Conservation (phyloP, 2,329 filamentous ascomycete species). For the Phialophora tarda region DNA sequence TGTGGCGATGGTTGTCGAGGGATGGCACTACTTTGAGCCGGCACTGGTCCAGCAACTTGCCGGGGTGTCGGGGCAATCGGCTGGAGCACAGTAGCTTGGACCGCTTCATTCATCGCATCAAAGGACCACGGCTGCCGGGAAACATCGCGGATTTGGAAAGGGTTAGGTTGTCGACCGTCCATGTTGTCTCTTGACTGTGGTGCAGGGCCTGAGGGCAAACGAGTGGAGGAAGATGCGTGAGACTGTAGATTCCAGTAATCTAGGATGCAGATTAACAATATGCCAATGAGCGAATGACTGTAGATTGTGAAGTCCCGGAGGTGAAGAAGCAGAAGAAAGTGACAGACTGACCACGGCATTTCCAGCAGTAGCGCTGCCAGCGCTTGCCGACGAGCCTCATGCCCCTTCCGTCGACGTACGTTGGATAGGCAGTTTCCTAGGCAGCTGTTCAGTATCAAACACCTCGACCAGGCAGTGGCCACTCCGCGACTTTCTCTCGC, state of each 20-base stretch:
- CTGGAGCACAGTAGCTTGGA: neutral
- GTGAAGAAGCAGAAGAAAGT: slow-evolving; percentile 2
- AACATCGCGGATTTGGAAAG: slow-evolving; percentile 1
- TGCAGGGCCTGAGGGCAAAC: slow-evolving; percentile 3
- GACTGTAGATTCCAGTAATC: slow-evolving; percentile 36
- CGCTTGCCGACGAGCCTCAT: slow-evolving; percentile 37
- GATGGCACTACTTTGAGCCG: neutral
- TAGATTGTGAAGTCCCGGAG: neutral
- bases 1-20: neutral
- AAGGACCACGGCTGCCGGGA: slow-evolving; percentile 15
- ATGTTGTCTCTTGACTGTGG: slow-evolving; percentile 14
- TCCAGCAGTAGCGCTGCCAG: slow-evolving; percentile 40
- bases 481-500: neutral
- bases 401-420: slow-evolving; percentile 39
- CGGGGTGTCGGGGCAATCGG: neutral
- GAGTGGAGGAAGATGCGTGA: slow-evolving; percentile 18
- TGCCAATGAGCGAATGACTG: slow-evolving; percentile 28
- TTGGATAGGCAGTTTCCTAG: slow-evolving; percentile 37
- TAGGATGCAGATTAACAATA: slow-evolving; percentile 35
- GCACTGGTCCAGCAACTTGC: neutral
- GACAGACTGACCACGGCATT: slow-evolving; percentile 35
- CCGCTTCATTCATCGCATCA: slow-evolving; percentile 7
- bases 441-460: neutral
- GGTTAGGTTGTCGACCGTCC: slow-evolving; percentile 9
- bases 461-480: neutral